Evolutionary conservation across 352 stramenopile species (phyloP).

Genomic region (Globisporangium nodosum): DNA sequence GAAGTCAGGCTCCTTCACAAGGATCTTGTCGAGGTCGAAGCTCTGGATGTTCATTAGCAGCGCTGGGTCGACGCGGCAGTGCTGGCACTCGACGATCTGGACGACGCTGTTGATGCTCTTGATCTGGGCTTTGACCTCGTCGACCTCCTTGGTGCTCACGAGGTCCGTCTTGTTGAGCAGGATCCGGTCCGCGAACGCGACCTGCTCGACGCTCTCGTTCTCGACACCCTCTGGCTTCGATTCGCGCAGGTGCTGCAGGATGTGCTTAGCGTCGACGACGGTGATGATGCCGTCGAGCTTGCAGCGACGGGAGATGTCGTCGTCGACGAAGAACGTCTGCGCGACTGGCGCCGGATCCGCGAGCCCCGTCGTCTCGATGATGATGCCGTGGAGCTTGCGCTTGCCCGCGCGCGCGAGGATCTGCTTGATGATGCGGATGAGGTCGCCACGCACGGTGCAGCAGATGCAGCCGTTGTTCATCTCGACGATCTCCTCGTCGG

Average conservation of each 20-base stretch:
- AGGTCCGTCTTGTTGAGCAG: conserved; percentile 97
- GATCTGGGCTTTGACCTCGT: conserved; percentile 25
- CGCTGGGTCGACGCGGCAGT: conserved; percentile 35
- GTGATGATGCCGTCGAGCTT: conserved; percentile 93
- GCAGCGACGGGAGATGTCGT: conserved; percentile 67
- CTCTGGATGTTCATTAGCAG: conserved; percentile 40
- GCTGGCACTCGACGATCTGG: conserved; percentile 39
- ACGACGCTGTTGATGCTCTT: conserved; percentile 47
- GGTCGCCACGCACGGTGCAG: conserved; percentile 91
- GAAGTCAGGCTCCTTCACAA: conserved; percentile 47
- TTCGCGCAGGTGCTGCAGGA: conserved; percentile 69
- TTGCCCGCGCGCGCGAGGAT: conserved; percentile 53
- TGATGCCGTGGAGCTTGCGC: conserved; percentile 63
- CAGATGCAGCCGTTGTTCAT: conserved; percentile 97
- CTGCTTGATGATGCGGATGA: conserved; percentile 36
- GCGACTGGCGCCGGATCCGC: conserved; percentile 87
- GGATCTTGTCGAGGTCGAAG: conserved; percentile 41
- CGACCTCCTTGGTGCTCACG: conserved; percentile 75
- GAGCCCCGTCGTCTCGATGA: conserved; percentile 90
- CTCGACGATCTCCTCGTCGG: conserved; percentile 78
- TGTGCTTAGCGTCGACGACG: conserved; percentile 94
- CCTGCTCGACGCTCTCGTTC: conserved; percentile 92
- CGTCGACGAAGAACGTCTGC: conserved; percentile 92
- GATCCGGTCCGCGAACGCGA: conserved; percentile 95
- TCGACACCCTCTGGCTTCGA: conserved; percentile 26